Evolutionary conservation across 805 yeast species (phyloP), one percentile per base, ranked within the genome.

Genomic region (Myxozyma lipomycoides): DNA sequence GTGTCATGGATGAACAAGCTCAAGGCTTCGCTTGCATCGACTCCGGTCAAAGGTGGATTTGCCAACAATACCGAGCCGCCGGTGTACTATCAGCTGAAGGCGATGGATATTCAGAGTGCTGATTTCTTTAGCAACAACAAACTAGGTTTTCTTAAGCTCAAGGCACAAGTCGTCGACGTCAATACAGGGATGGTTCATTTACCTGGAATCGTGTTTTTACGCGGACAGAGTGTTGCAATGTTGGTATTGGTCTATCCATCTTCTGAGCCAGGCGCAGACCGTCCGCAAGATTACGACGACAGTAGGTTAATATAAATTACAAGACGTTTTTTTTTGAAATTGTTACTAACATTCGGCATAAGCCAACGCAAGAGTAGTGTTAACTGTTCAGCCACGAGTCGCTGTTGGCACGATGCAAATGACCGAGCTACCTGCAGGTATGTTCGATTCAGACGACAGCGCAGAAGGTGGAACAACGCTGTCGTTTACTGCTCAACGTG

Each of bases 341-440:
- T n/a, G n/a, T n/a, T n/a, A n/a, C n/a, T n/a, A n/a, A n/a, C n/a
- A n/a, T n/a, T n/a, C n/a, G n/a, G n/a, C n/a, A n/a, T n/a, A n/a
- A 52, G 56, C 38, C 18, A 48, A 37, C 26, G 59, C 51, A 25
- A 41, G 46, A 24, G 58, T 58, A 1, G 52, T 62, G 3, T 36
- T 62, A 26, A 58, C 60, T 2, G 25, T 49, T 4, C 66, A 62
- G 49, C 63, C 66, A 1, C 53, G 66, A 24, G 55, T 62, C 17
- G 53, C 65, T 4, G 52, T 56, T 3, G 64, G 61, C 9, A 32
- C 52, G 23, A 40, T 61, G 58, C 43, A 37, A 28, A 40, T 59
- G 46, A 30, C 42, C 25, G 66, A 62, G 49, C 48, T 62, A 32
- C 66, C 66, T 3, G 66, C 66, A 4, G 66, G 66, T 10, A 62